Evolutionary conservation across 2,329 filamentous ascomycete genomes (phyloP).

Genomic region (Ceratocystis ficicola): DNA sequence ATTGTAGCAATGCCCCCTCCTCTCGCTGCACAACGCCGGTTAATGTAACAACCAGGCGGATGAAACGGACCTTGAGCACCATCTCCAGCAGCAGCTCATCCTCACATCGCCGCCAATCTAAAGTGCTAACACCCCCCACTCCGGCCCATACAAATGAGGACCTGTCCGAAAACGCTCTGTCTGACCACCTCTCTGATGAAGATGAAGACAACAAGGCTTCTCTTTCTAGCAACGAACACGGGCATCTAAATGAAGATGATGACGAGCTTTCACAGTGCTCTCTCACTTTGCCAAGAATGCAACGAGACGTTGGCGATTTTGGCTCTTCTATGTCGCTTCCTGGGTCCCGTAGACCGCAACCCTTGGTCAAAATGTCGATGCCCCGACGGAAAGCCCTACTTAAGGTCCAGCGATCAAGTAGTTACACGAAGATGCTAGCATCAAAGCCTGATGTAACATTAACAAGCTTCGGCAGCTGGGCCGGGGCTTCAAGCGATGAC

Average conservation of each 20-base stretch:
- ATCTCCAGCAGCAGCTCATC: conserved; percentile 3
- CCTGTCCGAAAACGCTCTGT: background rate
- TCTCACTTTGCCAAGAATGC: background rate
- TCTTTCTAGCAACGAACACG: background rate
- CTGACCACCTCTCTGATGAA: background rate
- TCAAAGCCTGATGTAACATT: background rate
- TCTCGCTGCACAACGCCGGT: background rate
- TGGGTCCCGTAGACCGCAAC: background rate
- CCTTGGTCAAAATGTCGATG: conserved; percentile 6
- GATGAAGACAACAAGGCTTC: background rate
- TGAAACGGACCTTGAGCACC: conserved; percentile 6
- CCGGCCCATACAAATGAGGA: background rate
- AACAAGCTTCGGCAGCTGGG: conserved; percentile 16
- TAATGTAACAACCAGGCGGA: background rate
- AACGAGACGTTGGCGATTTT: background rate
- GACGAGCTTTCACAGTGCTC: conserved; percentile 9
- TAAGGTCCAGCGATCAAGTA: background rate
- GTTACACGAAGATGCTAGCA: background rate
- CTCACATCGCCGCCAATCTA: background rate
- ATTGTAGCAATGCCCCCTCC: background rate
- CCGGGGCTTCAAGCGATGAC: conserved; percentile 17
- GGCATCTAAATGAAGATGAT: background rate
- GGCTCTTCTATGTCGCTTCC: background rate
- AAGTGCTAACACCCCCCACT: background rate
- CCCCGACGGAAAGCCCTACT: conserved; percentile 2